Conservation (phyloP, 2,329 filamentous ascomycete species). For the Acephala macrosclerotiorum region DNA sequence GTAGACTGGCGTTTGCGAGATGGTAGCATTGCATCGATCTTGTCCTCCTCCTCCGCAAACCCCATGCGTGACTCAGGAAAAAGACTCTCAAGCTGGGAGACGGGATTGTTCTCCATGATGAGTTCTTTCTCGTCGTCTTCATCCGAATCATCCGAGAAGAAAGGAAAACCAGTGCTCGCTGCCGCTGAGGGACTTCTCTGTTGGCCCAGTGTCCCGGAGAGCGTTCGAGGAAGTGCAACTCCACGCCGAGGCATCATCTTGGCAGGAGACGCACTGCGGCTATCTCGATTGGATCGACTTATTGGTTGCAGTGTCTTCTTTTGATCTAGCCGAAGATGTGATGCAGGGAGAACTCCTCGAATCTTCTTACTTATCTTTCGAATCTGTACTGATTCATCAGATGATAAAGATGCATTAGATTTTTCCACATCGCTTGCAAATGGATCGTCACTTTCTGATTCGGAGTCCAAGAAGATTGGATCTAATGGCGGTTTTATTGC, state of each 20-base stretch:
- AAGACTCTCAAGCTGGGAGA: slow-evolving; percentile 23
- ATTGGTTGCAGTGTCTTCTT: slow-evolving; percentile 43
- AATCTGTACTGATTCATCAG: slow-evolving; percentile 40
- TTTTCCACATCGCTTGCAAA: slow-evolving; percentile 30
- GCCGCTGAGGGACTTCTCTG: slow-evolving; percentile 6
- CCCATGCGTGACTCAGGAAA: slow-evolving; percentile 34
- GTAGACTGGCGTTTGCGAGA: slow-evolving; percentile 35
- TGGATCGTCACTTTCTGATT: slow-evolving; percentile 35
- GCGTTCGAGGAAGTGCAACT: slow-evolving; percentile 39
- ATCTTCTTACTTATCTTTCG: slow-evolving; percentile 49
- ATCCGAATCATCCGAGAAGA: slow-evolving; percentile 40
- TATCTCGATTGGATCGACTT: slow-evolving; percentile 21
- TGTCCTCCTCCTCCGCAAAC: slow-evolving; percentile 42
- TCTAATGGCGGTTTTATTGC: slow-evolving; percentile 30
- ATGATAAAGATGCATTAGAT: slow-evolving; percentile 30
- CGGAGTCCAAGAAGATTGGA: slow-evolving; percentile 29
- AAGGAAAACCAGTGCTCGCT: slow-evolving; percentile 18
- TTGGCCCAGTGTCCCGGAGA: slow-evolving; percentile 1
- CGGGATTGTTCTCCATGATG: slow-evolving; percentile 28
- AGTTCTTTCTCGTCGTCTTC: slow-evolving; percentile 30
- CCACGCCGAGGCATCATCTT: slow-evolving; percentile 37
- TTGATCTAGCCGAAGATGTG: slow-evolving; percentile 68
- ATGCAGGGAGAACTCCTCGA: slow-evolving; percentile 70
- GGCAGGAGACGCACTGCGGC: slow-evolving; percentile 29
- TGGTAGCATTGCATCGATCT: slow-evolving; percentile 45